Conservation (phyloP, 257 asterid species). For the Petunia axillaris region DNA sequence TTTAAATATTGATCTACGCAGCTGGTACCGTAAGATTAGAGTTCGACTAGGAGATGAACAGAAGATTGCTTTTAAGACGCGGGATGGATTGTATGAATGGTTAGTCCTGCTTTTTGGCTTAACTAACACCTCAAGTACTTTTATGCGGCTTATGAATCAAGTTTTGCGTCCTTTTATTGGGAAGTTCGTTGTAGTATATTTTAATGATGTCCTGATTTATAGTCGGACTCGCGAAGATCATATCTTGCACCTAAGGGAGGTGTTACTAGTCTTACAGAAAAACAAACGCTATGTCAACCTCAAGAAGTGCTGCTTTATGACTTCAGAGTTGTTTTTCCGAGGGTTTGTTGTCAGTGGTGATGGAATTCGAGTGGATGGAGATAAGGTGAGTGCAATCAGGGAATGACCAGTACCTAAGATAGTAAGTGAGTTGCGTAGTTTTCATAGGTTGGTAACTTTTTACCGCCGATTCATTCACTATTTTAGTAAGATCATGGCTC, state of each 20-base stretch:
- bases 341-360: neutral
- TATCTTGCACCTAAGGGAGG: neutral
- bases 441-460: conserved; percentile 16
- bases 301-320: conserved; percentile 5
- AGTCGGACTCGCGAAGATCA: neutral
- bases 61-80: conserved; percentile 6
- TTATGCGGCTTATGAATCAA: too few species aligned
- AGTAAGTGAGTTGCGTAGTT: neutral
- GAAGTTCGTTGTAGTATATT: too few species aligned
- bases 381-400: neutral
- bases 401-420: neutral
- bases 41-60: neutral
- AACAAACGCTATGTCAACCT: neutral
- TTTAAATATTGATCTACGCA: neutral
- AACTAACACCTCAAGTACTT: neutral
- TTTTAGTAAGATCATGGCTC: neutral
- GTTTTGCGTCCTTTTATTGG: too few species aligned
- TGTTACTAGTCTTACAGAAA: neutral
- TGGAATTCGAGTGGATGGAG: neutral
- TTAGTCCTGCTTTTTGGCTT: conserved; percentile 16
- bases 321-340: neutral
- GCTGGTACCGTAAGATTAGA: conserved; percentile 14
- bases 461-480: neutral
- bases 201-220: neutral
- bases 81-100: neutral